Evolutionary conservation across 2,329 filamentous ascomycete species (phyloP), one percentile per base, ranked within the genome.

Genomic region (Ophiostoma piceae): DNA sequence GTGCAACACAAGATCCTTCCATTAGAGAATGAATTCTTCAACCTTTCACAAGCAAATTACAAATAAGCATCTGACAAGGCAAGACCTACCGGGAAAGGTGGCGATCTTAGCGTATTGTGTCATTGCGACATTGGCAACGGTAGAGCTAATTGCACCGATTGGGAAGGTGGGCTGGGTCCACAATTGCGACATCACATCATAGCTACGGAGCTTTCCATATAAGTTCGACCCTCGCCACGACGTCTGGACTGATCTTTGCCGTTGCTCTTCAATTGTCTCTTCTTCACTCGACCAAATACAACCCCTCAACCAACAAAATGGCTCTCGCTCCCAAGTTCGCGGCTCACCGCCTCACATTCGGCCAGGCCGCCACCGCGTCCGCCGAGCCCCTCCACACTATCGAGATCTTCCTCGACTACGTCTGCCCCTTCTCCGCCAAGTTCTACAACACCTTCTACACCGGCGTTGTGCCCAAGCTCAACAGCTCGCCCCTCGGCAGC

Each of bases 331-430:
- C 91, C 74, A 92, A 90, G 77, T 92, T 92, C 81, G 89, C 88
- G 19, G 91, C 87, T 73, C 89, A 91, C 76, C 90, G 87, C 78
- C 84, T 92, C 67, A 76, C 79, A 74, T 84, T 87, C 77, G 79
- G 78, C 68, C 70, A 79, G 14, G 74, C 79, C 19, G 73, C 76
- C 64, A 70, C 77, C 39, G 74, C 77, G 19, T 76, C 81, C 19
- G 77, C 81, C 8, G 79, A 81, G 54, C 80, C 84, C 6, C 78
- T 83, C 19, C 87, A 89, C 80, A 88, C 86, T 0, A 78, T 89
- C 67, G 87, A 90, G 77, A 73, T 90, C 68, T 89, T 91, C 79
- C 88, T 97, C 74, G 94, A 97, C 83, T 97, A 96, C 82, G 91
- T 92, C 77, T 97, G 94, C 79, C 93, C 92, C 57, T 87, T 82